Percentiles rank a stretch among this genome's conserved stretches.
phyloP scores from a whole-genome alignment of 495 filamentous ascomycete genomes.

The Penicillium ucsense region DNA sequence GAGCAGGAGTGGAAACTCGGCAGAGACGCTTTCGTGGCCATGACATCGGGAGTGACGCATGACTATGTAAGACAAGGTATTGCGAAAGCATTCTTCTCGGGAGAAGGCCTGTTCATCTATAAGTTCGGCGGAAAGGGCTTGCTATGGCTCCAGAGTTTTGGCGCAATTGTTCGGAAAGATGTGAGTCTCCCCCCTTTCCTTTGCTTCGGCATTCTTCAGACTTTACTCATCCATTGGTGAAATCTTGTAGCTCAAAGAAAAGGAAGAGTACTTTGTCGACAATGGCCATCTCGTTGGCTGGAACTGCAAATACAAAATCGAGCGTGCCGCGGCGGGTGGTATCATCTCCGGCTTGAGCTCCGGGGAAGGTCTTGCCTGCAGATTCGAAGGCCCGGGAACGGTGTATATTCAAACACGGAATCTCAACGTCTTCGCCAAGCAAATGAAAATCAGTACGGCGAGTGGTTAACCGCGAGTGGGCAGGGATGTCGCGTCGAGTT shows the following conservation, averaged over 20 bases:
- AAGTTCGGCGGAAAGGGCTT: conserved; percentile 72
- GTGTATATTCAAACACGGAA: conserved; percentile 94
- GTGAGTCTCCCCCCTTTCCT: conserved; percentile 39
- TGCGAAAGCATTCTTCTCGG: conserved; percentile 87
- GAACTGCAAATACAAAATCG: conserved; percentile 86
- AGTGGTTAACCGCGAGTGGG: conserved; percentile 5
- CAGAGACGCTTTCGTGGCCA: conserved; percentile 67
- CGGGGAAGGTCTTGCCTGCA: conserved; percentile 85
- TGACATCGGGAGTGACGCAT: conserved; percentile 67
- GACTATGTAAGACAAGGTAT: conserved; percentile 81
- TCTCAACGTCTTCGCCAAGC: conserved; percentile 46
- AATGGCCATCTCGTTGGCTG: conserved; percentile 95
- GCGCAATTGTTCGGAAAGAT: conserved; percentile 92
- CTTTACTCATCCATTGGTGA: neutral
- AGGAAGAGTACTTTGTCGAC: conserved; percentile 84
- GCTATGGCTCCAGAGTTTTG: conserved; percentile 84
- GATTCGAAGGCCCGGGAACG: conserved; percentile 84
- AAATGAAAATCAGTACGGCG: conserved; percentile 25
- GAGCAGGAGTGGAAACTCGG: conserved; percentile 69
- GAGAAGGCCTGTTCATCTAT: conserved; percentile 88
- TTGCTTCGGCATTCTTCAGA: neutral
- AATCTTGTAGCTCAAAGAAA: conserved; percentile 49
- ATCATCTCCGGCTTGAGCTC: conserved; percentile 70
- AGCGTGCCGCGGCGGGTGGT: conserved; percentile 81
- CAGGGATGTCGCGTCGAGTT: no score